These are phyloP conservation scores for Raffaelea arxii DNA, from an alignment of 2,329 filamentous ascomycete genomes.

Conservation along the genomic window DNA sequence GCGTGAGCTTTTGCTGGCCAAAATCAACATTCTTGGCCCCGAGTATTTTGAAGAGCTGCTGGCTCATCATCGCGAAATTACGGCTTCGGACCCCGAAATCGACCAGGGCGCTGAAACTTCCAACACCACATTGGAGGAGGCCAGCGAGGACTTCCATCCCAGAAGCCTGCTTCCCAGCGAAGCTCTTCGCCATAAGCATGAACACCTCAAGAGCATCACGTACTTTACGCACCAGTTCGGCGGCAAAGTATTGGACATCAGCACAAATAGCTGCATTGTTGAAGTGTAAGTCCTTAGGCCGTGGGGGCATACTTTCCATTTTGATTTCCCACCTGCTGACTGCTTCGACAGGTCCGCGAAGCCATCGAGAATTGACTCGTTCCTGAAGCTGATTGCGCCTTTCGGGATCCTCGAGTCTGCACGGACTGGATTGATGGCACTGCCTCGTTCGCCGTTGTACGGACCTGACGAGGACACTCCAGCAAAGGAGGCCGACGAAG, in stretches of 20 bases:
- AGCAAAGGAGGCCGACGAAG: slow-evolving; percentile 79
- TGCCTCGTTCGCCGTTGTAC: slow-evolving; percentile 83
- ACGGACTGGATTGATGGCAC: slow-evolving; percentile 90
- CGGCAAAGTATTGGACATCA: slow-evolving; percentile 95
- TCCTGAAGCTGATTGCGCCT: slow-evolving; percentile 87
- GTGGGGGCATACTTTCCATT: slow-evolving; percentile 9
- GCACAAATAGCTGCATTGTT: slow-evolving; percentile 96
- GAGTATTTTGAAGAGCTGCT: slow-evolving; percentile 98
- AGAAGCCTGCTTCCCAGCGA: slow-evolving; percentile 77
- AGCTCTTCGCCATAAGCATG: slow-evolving; percentile 90
- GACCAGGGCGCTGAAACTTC: slow-evolving; percentile 32
- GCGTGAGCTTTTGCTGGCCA: slow-evolving; percentile 88
- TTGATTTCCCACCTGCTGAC: neutral
- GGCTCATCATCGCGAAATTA: slow-evolving; percentile 88
- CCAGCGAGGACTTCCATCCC: slow-evolving; percentile 72
- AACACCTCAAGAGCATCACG: slow-evolving; percentile 93
- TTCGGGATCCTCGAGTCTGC: slow-evolving; percentile 97
- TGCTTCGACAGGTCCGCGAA: slow-evolving; percentile 64
- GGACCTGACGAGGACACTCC: slow-evolving; percentile 59
- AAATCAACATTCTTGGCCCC: slow-evolving; percentile 91
- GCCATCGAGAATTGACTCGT: slow-evolving; percentile 86
- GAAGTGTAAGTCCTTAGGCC: slow-evolving; percentile 61
- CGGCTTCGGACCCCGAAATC: slow-evolving; percentile 29
- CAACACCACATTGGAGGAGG: slow-evolving; percentile 33
- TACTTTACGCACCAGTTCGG: slow-evolving; percentile 96